phyloP scores from a whole-genome alignment of 75 land plant genomes.

The Pinus taeda region DNA sequence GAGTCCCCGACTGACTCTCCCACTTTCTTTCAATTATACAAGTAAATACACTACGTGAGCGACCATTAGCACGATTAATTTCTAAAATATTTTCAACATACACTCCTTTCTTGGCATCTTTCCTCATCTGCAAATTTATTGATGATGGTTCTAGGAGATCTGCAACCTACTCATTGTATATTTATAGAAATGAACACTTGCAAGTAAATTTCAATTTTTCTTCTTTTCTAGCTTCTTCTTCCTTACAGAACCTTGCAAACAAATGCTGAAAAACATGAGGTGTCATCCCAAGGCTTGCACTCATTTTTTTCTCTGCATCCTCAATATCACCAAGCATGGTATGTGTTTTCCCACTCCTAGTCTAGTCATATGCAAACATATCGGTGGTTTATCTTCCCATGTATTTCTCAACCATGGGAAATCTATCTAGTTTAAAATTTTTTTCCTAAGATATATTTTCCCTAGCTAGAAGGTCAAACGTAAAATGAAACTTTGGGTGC shows the following conservation, averaged over 20 bases:
- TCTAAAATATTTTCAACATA: slow-evolving; percentile 91
- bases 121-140: slow-evolving; percentile 87
- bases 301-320: too few relatives aligned
- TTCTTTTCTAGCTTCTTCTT: slow-evolving; percentile 72
- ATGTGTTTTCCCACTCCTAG: slow-evolving; percentile 98
- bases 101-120: slow-evolving; percentile 89
- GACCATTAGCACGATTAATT: slow-evolving; percentile 89
- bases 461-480: slow-evolving; percentile 92
- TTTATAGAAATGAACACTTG: slow-evolving; percentile 92
- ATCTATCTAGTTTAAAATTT: slow-evolving; percentile 90
- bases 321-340: too few relatives aligned
- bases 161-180: slow-evolving; percentile 96
- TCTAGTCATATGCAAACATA: slow-evolving; percentile 99
- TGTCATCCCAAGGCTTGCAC: too few relatives aligned
- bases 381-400: slow-evolving; percentile 90
- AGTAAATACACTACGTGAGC: slow-evolving; percentile 98
- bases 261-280: too few relatives aligned
- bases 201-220: slow-evolving; percentile 72
- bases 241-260: too few relatives aligned
- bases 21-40: slow-evolving; percentile 94
- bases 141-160: slow-evolving; percentile 92
- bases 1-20: slow-evolving; percentile 81
- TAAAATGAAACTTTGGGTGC: slow-evolving; percentile 91
- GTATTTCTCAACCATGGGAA: slow-evolving; percentile 98
- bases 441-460: too few relatives aligned